These are phyloP conservation scores for Aspergillus olivimuriae DNA, from an alignment of 495 filamentous ascomycete genomes.

Conservation along the genomic window DNA sequence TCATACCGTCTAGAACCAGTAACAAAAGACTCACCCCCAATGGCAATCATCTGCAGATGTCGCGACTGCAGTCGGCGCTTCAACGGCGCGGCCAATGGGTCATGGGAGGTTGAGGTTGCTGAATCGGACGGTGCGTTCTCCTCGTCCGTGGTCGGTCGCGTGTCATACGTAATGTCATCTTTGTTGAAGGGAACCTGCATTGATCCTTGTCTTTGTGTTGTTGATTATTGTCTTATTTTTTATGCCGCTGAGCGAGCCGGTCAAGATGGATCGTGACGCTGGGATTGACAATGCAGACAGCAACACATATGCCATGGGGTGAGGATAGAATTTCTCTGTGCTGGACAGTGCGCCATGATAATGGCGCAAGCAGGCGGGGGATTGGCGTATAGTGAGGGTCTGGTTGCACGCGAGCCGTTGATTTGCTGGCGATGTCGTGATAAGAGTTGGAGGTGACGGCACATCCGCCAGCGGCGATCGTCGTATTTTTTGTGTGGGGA, in stretches of 20 bases:
- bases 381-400: background rate
- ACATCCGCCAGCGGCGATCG: background rate
- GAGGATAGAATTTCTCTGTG: too few species aligned
- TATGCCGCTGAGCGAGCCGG: too few species aligned
- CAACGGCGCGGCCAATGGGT: constrained; percentile 24
- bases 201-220: too few species aligned
- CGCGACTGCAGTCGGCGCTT: constrained; percentile 55
- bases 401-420: background rate
- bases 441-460: constrained; percentile 14
- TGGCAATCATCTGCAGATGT: constrained; percentile 67
- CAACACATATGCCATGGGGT: too few species aligned
- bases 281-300: background rate
- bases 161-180: constrained; percentile 9
- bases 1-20: constrained; percentile 2
- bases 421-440: constrained; percentile 31
- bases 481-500: background rate
- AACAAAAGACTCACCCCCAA: constrained; percentile 45
- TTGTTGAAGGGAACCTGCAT: constrained; percentile 14
- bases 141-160: constrained; percentile 7
- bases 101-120: constrained; percentile 6
- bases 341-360: too few species aligned
- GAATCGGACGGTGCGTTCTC: constrained; percentile 4
- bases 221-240: too few species aligned
- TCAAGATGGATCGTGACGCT: background rate
- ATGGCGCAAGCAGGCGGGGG: constrained; percentile 1